phyloP scores from a whole-genome alignment of 1,139 yeast species.

The Pneumocystis carinii region DNA sequence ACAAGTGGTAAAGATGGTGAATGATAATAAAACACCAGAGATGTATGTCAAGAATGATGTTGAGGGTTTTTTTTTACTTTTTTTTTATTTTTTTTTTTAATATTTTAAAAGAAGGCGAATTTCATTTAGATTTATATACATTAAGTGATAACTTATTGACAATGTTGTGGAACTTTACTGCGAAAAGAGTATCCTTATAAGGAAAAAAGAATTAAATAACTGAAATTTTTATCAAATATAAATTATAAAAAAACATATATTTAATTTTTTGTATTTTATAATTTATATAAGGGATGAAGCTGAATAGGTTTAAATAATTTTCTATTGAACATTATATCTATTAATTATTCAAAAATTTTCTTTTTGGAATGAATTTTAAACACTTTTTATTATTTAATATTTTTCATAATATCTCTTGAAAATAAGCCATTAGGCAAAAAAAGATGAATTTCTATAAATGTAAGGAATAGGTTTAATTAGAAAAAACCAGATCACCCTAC shows the following conservation, averaged over 20 bases:
- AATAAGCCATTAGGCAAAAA: not conserved
- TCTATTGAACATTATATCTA: not conserved
- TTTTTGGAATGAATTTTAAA: not conserved
- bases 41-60: slow-evolving; percentile 94
- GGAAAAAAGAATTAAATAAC: not conserved
- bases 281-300: not conserved
- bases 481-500: not conserved
- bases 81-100: not conserved
- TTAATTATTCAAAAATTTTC: not conserved
- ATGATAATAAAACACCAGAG: slow-evolving; percentile 86
- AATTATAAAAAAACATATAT: not conserved
- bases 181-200: not conserved
- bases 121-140: slow-evolving; percentile 88
- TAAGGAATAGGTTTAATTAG: not conserved
- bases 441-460: not conserved
- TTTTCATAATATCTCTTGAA: not conserved
- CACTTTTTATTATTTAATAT: not conserved
- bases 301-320: not conserved
- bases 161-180: slow-evolving; percentile 74
- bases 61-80: slow-evolving; percentile 28
- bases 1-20: slow-evolving; percentile 93
- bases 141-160: slow-evolving; percentile 82
- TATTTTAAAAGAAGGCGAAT: slow-evolving; percentile 58
- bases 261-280: not conserved
- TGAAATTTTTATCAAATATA: not conserved